Evolutionary conservation across 768 basidiomycete species (phyloP), one percentile per base, ranked within the genome.

Genomic region (Macrolepiota albuminosa): DNA sequence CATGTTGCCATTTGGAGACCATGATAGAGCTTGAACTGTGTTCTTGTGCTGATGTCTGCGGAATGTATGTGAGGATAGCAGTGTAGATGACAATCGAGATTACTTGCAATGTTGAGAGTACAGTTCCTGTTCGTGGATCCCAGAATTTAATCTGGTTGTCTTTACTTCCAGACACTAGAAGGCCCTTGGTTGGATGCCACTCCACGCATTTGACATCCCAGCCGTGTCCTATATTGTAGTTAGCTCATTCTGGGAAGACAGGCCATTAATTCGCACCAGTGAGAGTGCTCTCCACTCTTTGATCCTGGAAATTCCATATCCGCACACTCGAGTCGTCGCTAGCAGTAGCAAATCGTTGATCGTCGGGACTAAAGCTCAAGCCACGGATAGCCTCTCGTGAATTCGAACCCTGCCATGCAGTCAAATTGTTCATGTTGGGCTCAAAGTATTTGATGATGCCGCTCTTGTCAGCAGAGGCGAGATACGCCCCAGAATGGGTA

Each of bases 61-160:
- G 29, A 51, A 1, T 10, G 29, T 18, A 7, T 26, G 29, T 59
- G 13, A 37, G 26, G 21, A 52, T 29, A 7, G 8, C 34, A 40
- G 37, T 18, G 31, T 49, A 34, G 40, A 7, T 33, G 31, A 16
- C 58, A 5, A 54, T 11, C 9, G 45, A 37, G 4, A 48, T 31
- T 31, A 45, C 88, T 61, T 70, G 95, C 95, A 98, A 75, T 0
- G 95, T 97, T 6, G 93, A 93, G 7, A 99, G 81, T 10, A 88
- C 86, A 0, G 91, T 95, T 39, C 91, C 93, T 10, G 93, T 93
- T 40, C 97, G 82, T 24, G 97, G 97, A 71, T 99, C 97, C 97
- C 97, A 99, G 75, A 99, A 99, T 68, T 98, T 98, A 74, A 98
- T 93, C 66, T 93, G 84, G 72, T 98, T 97, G 74, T 99, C 97